Conservation (phyloP, 345 rosid genomes). For the Eucalyptus microcorys region DNA sequence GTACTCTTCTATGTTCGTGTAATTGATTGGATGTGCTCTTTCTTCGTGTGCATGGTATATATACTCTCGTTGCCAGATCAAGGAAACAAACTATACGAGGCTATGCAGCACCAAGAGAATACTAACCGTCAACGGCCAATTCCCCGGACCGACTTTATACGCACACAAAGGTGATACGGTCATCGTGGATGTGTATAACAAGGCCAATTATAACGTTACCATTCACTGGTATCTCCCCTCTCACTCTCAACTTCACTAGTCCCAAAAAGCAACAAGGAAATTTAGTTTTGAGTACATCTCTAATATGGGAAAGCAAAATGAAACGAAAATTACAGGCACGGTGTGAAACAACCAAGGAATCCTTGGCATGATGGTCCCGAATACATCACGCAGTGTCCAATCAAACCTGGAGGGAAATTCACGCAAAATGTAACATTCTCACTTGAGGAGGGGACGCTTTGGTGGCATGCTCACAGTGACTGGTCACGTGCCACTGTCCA, state of each 20-base stretch:
- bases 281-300: not conserved
- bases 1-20: not conserved
- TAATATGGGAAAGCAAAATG: not conserved
- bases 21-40: not conserved
- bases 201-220: constrained; percentile 5
- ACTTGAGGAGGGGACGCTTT: constrained; percentile 9
- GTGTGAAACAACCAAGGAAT: constrained; percentile 21
- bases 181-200: constrained; percentile 1
- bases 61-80: not conserved
- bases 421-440: constrained; percentile 5
- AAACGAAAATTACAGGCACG: constrained; percentile 7
- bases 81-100: constrained; percentile 3
- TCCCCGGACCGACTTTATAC: constrained; percentile 13
- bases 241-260: not conserved
- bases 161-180: constrained; percentile 9
- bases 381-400: constrained; percentile 24
- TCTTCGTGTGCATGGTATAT: not conserved
- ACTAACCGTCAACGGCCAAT: constrained; percentile 10
- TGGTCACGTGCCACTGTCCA: constrained; percentile 14
- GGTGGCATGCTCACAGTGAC: constrained; percentile 21
- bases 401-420: constrained; percentile 6
- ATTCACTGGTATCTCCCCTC: constrained; percentile 8
- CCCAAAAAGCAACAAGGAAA: not conserved
- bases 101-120: constrained; percentile 17
- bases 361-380: constrained; percentile 37